Percentiles rank a stretch among this genome's conserved stretches.
Evolutionary conservation across 2,329 filamentous ascomycete species (phyloP).

Genomic region (Trichoderma brevicompactum): DNA sequence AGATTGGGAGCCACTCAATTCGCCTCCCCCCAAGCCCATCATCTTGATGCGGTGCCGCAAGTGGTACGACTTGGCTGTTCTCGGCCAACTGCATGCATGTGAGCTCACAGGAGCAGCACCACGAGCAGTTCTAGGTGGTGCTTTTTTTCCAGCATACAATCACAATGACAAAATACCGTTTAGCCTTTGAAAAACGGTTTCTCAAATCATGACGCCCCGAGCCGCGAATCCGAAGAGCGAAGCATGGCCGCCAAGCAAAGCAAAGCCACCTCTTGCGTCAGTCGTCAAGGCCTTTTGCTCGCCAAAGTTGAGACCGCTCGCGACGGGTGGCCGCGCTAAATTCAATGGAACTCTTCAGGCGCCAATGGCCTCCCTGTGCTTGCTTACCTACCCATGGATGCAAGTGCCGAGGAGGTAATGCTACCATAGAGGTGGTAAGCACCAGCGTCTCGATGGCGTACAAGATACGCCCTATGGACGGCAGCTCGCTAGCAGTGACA

Average conservation of each 20-base stretch:
- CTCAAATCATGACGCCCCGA: conserved; percentile 6
- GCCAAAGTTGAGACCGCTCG: conserved; percentile 5
- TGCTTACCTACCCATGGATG: neutral
- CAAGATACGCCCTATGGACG: neutral
- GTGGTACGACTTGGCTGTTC: no score
- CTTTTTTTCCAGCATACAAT: no score
- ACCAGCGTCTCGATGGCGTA: neutral
- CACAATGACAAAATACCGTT: no score
- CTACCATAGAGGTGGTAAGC: conserved; percentile 1
- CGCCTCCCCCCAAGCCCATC: no score
- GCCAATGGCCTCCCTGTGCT: neutral
- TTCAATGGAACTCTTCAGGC: neutral
- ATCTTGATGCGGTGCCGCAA: no score
- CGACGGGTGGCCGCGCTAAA: conserved; percentile 9
- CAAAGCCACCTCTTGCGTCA: conserved; percentile 26
- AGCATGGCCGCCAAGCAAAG: conserved; percentile 6
- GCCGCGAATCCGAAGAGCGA: neutral
- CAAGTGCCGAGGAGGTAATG: neutral
- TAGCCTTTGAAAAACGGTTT: neutral
- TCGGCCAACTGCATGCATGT: no score
- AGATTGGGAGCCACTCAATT: no score
- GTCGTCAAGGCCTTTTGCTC: neutral
- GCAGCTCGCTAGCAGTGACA: neutral
- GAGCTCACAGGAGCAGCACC: no score
- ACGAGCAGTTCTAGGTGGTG: no score